These are phyloP conservation scores for Blastocystis hominis DNA, from an alignment of 352 stramenopile genomes.

Conservation along the genomic window DNA sequence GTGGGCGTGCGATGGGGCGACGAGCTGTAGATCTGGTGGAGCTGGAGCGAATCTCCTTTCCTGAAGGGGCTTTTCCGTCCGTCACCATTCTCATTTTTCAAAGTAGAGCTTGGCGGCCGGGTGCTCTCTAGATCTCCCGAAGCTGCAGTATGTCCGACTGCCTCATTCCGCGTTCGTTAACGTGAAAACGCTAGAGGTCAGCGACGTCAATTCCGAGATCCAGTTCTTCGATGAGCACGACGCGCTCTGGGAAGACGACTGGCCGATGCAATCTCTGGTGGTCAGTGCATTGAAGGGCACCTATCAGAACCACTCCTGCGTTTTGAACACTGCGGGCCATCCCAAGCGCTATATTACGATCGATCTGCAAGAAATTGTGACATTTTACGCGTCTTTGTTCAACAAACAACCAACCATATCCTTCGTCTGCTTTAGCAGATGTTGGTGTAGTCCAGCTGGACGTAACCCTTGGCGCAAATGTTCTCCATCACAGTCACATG, in stretches of 20 bases:
- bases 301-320: neutral
- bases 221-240: neutral
- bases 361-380: neutral
- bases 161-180: neutral
- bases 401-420: neutral
- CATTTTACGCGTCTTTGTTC: neutral
- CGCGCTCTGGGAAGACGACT: neutral
- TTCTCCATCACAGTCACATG: slow-evolving; percentile 52
- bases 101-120: neutral
- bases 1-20: neutral
- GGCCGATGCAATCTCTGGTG: neutral
- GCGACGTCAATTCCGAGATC: neutral
- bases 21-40: neutral
- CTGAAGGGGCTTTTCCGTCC: neutral
- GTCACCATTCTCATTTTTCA: neutral
- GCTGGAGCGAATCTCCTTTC: neutral
- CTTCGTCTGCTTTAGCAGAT: neutral
- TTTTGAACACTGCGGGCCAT: neutral
- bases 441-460: slow-evolving; percentile 1
- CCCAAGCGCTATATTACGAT: neutral
- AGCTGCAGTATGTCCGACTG: neutral
- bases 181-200: neutral
- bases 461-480: slow-evolving; percentile 4
- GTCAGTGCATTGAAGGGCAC: neutral
- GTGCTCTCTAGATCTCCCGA: neutral